Conservation (phyloP, 495 filamentous ascomycete species). For the Neurospora sp. region DNA sequence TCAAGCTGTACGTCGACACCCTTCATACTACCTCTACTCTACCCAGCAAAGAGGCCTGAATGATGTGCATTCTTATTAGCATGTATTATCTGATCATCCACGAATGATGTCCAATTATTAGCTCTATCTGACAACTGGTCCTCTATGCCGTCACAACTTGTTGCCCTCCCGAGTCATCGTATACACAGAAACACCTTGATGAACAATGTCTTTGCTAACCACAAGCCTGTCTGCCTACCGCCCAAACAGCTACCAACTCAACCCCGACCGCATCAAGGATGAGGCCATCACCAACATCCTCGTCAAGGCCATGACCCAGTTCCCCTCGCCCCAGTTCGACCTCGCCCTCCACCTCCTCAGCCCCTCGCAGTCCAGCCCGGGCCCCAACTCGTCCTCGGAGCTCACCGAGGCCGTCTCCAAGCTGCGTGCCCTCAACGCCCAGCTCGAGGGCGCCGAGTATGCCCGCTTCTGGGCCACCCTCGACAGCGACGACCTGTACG, state of each 20-base stretch:
- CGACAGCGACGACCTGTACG: constrained; percentile 90
- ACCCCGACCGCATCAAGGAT: constrained; percentile 92
- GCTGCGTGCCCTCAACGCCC: constrained; percentile 69
- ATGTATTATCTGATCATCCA: constrained; percentile 69
- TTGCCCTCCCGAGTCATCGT: not conserved
- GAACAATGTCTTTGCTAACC: constrained; percentile 2
- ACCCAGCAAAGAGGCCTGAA: constrained; percentile 14
- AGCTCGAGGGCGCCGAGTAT: constrained; percentile 81
- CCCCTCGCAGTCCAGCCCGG: constrained; percentile 29
- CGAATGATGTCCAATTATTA: constrained; percentile 45
- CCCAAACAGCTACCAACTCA: constrained; percentile 86
- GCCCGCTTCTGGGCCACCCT: constrained; percentile 85
- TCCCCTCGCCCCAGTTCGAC: constrained; percentile 92
- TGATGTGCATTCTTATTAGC: constrained; percentile 85
- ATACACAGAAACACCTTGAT: not conserved
- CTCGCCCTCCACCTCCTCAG: constrained; percentile 87
- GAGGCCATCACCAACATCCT: constrained; percentile 98
- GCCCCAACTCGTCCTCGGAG: constrained; percentile 38
- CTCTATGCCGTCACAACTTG: constrained; percentile 4
- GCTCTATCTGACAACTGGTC: constrained; percentile 50
- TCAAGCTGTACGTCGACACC: constrained; percentile 80
- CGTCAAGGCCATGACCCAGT: constrained; percentile 93
- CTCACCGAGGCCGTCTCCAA: constrained; percentile 85
- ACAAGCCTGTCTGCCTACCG: not conserved
- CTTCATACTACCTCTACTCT: not conserved